Percentiles rank a stretch among this genome's conserved stretches.
Conservation (phyloP, 257 asterid species). For the Solanum clarkiae region DNA sequence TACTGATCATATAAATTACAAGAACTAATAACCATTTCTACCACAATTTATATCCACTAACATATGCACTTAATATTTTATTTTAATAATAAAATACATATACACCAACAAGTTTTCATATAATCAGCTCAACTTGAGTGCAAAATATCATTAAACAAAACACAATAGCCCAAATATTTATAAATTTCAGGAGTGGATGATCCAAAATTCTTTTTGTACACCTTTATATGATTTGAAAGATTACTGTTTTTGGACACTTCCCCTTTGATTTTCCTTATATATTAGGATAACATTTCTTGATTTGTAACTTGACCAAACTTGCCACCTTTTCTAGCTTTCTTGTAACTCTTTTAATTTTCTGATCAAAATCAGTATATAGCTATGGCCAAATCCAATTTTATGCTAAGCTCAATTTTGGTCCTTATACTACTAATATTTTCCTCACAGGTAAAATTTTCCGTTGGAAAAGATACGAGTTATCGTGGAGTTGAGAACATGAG, state of each 20-base stretch:
- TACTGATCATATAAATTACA: no score
- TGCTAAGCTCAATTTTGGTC: constrained; percentile 4
- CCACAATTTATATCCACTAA: no score
- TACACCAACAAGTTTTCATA: neutral
- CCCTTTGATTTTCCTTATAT: constrained; percentile 14
- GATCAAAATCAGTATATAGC: neutral
- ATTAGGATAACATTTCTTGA: constrained; percentile 5
- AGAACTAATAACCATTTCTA: no score
- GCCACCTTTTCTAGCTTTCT: neutral
- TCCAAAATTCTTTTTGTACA: neutral
- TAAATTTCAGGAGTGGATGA: neutral
- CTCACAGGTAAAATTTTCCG: neutral
- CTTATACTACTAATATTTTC: constrained; percentile 7
- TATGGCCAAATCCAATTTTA: constrained; percentile 21
- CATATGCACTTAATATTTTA: no score
- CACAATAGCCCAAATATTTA: neutral
- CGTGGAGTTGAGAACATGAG: constrained; percentile 10
- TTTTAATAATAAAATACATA: no score
- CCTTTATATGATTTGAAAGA: neutral
- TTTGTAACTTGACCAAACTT: neutral
- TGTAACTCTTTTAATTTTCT: neutral
- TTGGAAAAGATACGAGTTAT: constrained; percentile 6
- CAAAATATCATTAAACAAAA: neutral
- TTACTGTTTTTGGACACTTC: neutral
- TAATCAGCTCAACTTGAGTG: neutral